Base-by-base conservation (phyloP, 345 rosid species). In the Gossypium stocksii region DNA sequence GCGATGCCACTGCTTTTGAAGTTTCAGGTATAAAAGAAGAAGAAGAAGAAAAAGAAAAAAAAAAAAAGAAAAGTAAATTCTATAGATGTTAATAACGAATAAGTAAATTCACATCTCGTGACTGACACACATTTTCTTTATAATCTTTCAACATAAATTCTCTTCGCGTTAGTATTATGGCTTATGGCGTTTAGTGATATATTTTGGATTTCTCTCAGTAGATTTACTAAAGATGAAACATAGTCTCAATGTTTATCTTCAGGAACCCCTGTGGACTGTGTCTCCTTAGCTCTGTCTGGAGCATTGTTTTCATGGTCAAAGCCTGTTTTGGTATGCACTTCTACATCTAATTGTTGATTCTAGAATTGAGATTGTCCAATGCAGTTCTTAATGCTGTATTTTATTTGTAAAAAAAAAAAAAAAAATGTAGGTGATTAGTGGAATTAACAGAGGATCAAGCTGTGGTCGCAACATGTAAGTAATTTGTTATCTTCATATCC, bases 261-360 rank as follows among this genome's bases (percentile, higher is more conserved):
- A 96, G 99, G 99, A 69, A 96, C 99, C 83, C 90, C 99, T 7
- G 98, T 80, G 76, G 99, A 96, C 80, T 96, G 99, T 78, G 94
- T 96, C 74, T 93, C 99, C 4, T 81, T 96, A 78, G 97, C 98
- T 25, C 82, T 96, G 80, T 96, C 99, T 7, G 98, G 97, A 57
- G 97, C 97, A 14, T 87, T 96, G 27, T 96, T 96, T 77, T 87
- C 97, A 49, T 90, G 98, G 97, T 82, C 95, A 73, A 96, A 93
- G 88, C 99, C 99, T 79, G 27, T 85, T 63, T 88, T 96, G 97
- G 99, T 95, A 74, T 34, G 41, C 41, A 34, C 41, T 34, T 5
- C 41, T 34, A 34, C 41, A 52, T 52, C 19, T 15, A 51, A 45
- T 57, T 46, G 38, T 53, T 64, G 29, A 20, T 29, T 17, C 19